Conservation (phyloP, 352 stramenopile genomes). For the Phytophthora foliorum region DNA sequence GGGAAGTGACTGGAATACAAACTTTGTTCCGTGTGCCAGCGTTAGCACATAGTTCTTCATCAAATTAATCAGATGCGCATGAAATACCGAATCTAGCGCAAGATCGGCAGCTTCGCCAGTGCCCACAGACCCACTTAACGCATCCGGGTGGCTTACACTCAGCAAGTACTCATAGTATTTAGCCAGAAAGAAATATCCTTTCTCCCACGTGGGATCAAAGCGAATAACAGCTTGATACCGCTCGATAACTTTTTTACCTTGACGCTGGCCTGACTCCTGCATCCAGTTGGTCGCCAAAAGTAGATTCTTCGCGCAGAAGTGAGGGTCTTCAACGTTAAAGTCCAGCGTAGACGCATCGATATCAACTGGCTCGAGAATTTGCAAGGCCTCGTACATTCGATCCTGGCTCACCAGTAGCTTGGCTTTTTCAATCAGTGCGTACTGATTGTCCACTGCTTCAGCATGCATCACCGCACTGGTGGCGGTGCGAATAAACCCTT, state of each 20-base stretch:
- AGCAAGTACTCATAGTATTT: slow-evolving; percentile 95
- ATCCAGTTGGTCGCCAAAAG: slow-evolving; percentile 97
- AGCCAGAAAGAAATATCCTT: slow-evolving; percentile 92
- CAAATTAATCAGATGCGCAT: slow-evolving; percentile 85
- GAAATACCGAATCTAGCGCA: slow-evolving; percentile 68
- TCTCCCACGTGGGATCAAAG: slow-evolving; percentile 95
- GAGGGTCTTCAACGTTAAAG: slow-evolving; percentile 77
- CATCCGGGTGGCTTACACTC: slow-evolving; percentile 72
- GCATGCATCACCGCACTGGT: slow-evolving; percentile 90
- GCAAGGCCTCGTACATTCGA: slow-evolving; percentile 86
- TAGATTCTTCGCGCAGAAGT: slow-evolving; percentile 88
- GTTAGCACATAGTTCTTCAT: slow-evolving; percentile 96
- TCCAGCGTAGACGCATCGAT: slow-evolving; percentile 82
- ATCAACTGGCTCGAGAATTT: slow-evolving; percentile 84
- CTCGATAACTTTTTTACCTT: slow-evolving; percentile 94
- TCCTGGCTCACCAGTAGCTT: slow-evolving; percentile 87
- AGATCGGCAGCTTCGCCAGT: slow-evolving; percentile 53
- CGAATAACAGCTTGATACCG: slow-evolving; percentile 96
- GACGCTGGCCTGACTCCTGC: slow-evolving; percentile 94
- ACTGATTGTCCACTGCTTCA: slow-evolving; percentile 78
- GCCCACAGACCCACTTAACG: slow-evolving; percentile 40
- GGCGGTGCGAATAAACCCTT: slow-evolving; percentile 84
- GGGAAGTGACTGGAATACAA: slow-evolving; percentile 97
- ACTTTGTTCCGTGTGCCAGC: slow-evolving; percentile 92
- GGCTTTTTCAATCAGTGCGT: slow-evolving; percentile 80